Conservation (phyloP, 2,329 filamentous ascomycete genomes). For the Colletotrichum lini region DNA sequence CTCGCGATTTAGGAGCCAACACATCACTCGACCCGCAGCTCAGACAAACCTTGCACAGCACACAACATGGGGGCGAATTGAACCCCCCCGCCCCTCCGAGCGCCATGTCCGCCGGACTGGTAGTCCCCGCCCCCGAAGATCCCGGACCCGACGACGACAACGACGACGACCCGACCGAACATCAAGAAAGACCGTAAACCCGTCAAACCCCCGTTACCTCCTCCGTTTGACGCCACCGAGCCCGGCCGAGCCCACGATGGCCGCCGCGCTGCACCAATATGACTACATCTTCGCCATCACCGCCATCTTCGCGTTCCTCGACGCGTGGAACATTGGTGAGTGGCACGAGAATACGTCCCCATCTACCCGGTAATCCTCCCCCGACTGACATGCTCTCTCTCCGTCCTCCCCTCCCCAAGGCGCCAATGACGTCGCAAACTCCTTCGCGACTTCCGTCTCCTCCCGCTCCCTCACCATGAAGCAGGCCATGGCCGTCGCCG, state of each 20-base stretch:
- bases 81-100: too few species aligned
- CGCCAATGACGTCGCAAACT: conserved; percentile 66
- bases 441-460: conserved; percentile 62
- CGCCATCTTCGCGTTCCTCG: conserved; percentile 75
- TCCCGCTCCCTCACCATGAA: conserved; percentile 62
- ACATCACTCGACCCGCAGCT: too few species aligned
- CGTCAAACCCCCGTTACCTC: neutral
- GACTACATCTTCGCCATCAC: conserved; percentile 76
- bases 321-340: conserved; percentile 77
- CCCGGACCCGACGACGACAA: conserved; percentile 6
- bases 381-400: too few species aligned
- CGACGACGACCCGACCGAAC: neutral
- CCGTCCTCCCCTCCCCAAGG: conserved; percentile 47
- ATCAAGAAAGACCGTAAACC: neutral
- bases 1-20: neutral
- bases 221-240: neutral
- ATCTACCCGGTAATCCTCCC: conserved; percentile 53
- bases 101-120: conserved; percentile 22
- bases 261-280: conserved; percentile 63
- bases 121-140: conserved; percentile 4
- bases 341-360: conserved; percentile 69
- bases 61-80: conserved; percentile 15
- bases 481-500: conserved; percentile 61
- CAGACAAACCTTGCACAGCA: neutral
- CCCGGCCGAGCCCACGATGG: conserved; percentile 46